These are phyloP conservation scores for Pyronema omphalodes DNA, from an alignment of 495 filamentous ascomycete species.

Conservation along the genomic window DNA sequence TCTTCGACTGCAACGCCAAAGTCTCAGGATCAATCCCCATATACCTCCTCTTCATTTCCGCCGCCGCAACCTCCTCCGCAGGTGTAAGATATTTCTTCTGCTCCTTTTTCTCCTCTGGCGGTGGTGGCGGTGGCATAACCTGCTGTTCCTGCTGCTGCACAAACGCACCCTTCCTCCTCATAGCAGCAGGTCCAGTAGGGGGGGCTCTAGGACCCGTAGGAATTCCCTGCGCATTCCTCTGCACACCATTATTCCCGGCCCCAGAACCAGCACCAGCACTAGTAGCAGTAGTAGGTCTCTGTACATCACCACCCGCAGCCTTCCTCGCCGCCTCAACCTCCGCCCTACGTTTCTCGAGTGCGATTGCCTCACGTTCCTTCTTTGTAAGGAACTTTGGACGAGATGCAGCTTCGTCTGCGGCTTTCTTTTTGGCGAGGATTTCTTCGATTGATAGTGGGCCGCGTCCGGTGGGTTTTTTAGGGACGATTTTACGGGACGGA, in stretches of 20 bases:
- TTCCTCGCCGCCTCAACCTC: slow-evolving; percentile 56
- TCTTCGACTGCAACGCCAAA: slow-evolving; percentile 86
- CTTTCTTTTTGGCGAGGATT: slow-evolving; percentile 56
- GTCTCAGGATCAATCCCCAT: slow-evolving; percentile 81
- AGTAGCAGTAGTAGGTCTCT: slow-evolving; percentile 11
- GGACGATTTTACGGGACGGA: slow-evolving; percentile 10
- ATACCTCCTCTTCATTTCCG: slow-evolving; percentile 62
- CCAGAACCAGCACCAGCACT: not conserved
- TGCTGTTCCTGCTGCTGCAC: not conserved
- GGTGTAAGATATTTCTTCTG: slow-evolving; percentile 38
- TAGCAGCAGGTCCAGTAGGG: slow-evolving; percentile 22
- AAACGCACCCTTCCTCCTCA: slow-evolving; percentile 12
- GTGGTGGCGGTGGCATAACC: slow-evolving; percentile 11
- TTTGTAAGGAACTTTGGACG: slow-evolving; percentile 89
- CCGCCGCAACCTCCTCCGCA: slow-evolving; percentile 58
- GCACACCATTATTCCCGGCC: not conserved
- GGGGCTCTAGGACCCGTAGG: slow-evolving; percentile 2
- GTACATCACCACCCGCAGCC: slow-evolving; percentile 5
- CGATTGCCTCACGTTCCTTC: slow-evolving; percentile 69
- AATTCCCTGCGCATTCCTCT: not conserved
- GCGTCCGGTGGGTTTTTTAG: slow-evolving; percentile 23
- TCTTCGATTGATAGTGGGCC: slow-evolving; percentile 59
- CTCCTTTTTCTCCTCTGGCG: slow-evolving; percentile 18
- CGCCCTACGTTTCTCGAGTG: slow-evolving; percentile 66
- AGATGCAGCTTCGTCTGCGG: slow-evolving; percentile 56